These are phyloP conservation scores for Cryoendolithus antarcticus DNA, from an alignment of 2,329 filamentous ascomycete genomes.

Conservation along the genomic window DNA sequence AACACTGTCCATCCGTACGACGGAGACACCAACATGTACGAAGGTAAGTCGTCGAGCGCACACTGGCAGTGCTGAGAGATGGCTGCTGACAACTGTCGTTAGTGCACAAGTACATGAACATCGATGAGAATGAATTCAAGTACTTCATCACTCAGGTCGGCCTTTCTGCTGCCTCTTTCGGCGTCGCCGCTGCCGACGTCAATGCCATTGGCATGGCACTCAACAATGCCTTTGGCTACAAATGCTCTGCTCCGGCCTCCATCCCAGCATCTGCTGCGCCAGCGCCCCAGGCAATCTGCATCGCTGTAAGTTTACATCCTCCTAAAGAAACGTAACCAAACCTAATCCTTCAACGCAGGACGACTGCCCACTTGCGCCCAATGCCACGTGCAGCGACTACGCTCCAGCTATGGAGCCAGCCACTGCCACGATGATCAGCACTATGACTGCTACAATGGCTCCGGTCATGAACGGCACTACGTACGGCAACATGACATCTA, in stretches of 20 bases:
- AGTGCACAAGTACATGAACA: not conserved
- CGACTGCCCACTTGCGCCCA: no score
- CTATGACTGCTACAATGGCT: no score
- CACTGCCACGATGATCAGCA: no score
- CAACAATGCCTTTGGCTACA: slow-evolving; percentile 38
- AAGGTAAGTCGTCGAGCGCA: slow-evolving; percentile 40
- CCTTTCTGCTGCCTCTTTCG: slow-evolving; percentile 45
- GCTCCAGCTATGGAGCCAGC: no score
- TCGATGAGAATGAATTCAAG: slow-evolving; percentile 38
- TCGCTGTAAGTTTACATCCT: slow-evolving; percentile 20
- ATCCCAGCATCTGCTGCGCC: slow-evolving; percentile 34
- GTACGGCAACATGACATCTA: no score
- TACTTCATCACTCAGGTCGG: slow-evolving; percentile 51
- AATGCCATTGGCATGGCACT: slow-evolving; percentile 38
- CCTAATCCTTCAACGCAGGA: no score
- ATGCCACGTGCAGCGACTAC: no score
- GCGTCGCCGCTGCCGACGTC: slow-evolving; percentile 43
- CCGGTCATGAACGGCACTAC: no score
- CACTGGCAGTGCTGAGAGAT: not conserved
- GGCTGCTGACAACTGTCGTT: no score
- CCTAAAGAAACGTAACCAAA: no score
- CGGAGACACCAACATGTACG: slow-evolving; percentile 36
- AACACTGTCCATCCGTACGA: slow-evolving; percentile 39
- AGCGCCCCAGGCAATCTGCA: slow-evolving; percentile 46
- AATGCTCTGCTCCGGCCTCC: slow-evolving; percentile 36